Evolutionary conservation across 495 filamentous ascomycete species (phyloP).

Genomic region (Penicillium tannophilum): DNA sequence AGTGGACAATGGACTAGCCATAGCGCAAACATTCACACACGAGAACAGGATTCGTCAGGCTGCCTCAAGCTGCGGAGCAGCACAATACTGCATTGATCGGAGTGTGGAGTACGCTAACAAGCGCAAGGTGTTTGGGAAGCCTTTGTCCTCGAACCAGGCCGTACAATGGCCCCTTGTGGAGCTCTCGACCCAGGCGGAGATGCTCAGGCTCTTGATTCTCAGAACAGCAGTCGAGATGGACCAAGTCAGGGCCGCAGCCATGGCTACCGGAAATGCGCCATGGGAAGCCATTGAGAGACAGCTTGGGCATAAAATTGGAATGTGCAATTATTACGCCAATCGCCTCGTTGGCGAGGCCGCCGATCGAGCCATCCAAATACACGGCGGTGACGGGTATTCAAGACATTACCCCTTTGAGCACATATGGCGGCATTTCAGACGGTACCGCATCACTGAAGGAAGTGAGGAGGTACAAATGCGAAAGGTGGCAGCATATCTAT

Average conservation of each 20-base stretch:
- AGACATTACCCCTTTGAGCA: slow-evolving; percentile 1
- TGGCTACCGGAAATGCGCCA: neutral
- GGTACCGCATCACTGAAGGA: neutral
- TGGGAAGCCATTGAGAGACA: slow-evolving; percentile 1
- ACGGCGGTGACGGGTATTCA: neutral
- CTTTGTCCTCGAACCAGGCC: neutral
- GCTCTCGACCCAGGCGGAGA: neutral
- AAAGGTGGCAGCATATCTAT: slow-evolving; percentile 2
- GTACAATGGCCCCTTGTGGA: slow-evolving; percentile 4
- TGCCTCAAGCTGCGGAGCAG: too few species aligned
- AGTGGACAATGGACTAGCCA: too few species aligned
- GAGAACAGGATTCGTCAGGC: too few species aligned
- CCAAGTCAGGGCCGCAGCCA: neutral
- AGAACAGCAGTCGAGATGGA: slow-evolving; percentile 1
- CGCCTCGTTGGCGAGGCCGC: neutral
- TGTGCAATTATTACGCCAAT: slow-evolving; percentile 2
- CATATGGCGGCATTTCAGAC: slow-evolving; percentile 4
- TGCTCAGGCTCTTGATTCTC: slow-evolving; percentile 3
- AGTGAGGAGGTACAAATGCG: slow-evolving; percentile 2
- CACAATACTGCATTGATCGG: too few species aligned
- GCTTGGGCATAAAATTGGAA: slow-evolving; percentile 1
- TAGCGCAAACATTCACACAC: too few species aligned
- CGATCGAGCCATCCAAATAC: slow-evolving; percentile 2
- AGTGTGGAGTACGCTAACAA: too few species aligned
- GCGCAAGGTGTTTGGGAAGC: neutral